These are phyloP conservation scores for Trypanosoma congolense DNA, from an alignment of 208 protist species.

Conservation along the genomic window DNA sequence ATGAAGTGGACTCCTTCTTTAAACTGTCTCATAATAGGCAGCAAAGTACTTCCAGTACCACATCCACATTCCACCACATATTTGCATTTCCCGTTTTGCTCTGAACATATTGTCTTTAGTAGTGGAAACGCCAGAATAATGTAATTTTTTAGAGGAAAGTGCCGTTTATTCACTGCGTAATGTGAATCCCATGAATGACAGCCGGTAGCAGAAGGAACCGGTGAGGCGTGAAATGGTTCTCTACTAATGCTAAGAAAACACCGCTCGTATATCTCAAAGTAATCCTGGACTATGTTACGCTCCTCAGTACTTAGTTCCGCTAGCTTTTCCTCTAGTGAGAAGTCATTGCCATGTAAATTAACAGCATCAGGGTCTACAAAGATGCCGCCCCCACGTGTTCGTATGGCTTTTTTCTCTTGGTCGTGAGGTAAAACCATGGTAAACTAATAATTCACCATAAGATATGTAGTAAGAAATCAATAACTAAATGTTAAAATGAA, in stretches of 20 bases:
- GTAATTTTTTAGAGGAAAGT: constrained; percentile 82
- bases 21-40: constrained; percentile 60
- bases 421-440: background rate
- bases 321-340: constrained; percentile 46
- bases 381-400: constrained; percentile 30
- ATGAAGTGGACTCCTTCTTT: constrained; percentile 38
- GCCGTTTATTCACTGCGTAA: constrained; percentile 44
- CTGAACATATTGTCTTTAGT: constrained; percentile 30
- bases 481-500: too few relatives aligned
- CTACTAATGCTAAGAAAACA: constrained; percentile 1
- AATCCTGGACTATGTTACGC: constrained; percentile 24
- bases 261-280: constrained; percentile 19
- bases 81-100: background rate
- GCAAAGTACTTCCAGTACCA: constrained; percentile 67
- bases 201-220: background rate
- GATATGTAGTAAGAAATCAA: too few relatives aligned
- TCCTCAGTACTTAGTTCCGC: constrained; percentile 28
- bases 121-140: constrained; percentile 69
- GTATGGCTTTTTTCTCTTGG: constrained; percentile 5
- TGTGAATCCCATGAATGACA: constrained; percentile 46
- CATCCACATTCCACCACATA: constrained; percentile 72
- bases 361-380: constrained; percentile 57
- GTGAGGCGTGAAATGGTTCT: background rate
- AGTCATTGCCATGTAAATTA: constrained; percentile 66
- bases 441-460: too few relatives aligned